Evolutionary conservation across 139 green algal species (phyloP).

Genomic region (Penium margaritaceum): DNA sequence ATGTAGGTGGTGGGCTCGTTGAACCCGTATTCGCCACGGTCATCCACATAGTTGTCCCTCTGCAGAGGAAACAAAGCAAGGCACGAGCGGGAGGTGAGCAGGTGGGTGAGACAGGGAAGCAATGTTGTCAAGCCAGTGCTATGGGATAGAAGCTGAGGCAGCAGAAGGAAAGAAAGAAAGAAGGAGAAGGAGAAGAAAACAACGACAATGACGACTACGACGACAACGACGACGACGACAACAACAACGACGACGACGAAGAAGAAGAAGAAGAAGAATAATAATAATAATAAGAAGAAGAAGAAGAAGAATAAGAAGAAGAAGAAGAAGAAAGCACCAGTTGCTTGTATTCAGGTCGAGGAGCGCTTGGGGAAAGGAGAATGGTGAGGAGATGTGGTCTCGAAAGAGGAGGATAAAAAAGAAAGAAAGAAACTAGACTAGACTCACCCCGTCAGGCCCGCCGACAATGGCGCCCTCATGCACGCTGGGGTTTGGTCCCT

Average conservation of each 20-base stretch:
- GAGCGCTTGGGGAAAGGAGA: no score
- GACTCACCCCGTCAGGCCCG: constrained; percentile 25
- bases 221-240: no score
- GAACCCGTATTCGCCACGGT: constrained; percentile 10
- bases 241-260: no score
- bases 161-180: background rate
- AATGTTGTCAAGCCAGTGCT: background rate
- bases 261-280: background rate
- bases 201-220: no score
- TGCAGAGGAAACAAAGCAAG: background rate
- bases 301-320: background rate
- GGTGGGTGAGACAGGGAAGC: no score
- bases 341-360: background rate
- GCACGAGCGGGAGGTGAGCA: no score
- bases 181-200: background rate
- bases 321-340: background rate
- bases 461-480: constrained; percentile 33
- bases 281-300: background rate
- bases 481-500: constrained; percentile 35
- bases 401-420: no score
- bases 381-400: no score
- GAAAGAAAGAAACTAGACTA: no score
- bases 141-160: background rate
- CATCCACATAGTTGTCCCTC: background rate
- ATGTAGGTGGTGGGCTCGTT: constrained; percentile 36